Evolutionary conservation across 148 eudicot species (phyloP).

Genomic region (Mesembryanthemum crystallinum): DNA sequence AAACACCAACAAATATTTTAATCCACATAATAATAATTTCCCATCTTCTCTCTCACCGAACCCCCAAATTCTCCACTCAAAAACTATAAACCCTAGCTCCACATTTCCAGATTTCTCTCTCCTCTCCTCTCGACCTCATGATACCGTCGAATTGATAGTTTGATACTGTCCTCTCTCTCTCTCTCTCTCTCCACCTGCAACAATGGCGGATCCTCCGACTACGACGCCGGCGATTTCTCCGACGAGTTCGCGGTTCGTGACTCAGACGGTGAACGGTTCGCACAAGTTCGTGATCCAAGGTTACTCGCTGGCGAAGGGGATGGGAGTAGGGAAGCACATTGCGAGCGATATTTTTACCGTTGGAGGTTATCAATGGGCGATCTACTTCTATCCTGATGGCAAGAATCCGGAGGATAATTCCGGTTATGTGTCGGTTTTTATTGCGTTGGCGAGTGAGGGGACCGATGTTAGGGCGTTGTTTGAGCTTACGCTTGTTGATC

Average conservation of each 20-base stretch:
- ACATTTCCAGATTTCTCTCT: too few relatives aligned
- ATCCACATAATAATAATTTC: too few relatives aligned
- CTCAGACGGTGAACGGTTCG: constrained; percentile 41
- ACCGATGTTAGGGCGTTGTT: constrained; percentile 49
- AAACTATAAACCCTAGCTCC: neutral
- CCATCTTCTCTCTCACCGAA: neutral
- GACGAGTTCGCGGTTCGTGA: constrained; percentile 35
- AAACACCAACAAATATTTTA: neutral
- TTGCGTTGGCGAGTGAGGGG: constrained; percentile 48
- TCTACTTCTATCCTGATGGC: constrained; percentile 51
- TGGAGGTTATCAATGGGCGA: constrained; percentile 53
- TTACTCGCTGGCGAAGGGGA: constrained; percentile 44
- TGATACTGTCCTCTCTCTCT: too few relatives aligned
- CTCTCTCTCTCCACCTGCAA: neutral
- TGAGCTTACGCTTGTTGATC: constrained; percentile 44
- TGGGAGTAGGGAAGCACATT: constrained; percentile 52
- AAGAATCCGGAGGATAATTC: constrained; percentile 52
- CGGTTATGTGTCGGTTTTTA: constrained; percentile 46
- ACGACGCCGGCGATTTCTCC: constrained; percentile 25
- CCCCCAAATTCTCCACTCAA: too few relatives aligned
- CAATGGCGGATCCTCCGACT: constrained; percentile 31
- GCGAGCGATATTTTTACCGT: constrained; percentile 47
- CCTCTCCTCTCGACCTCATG: neutral
- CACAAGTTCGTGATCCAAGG: constrained; percentile 47
- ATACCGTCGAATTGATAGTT: neutral